Conservation (phyloP, 306 rosid species). For the Quercus glauca region DNA sequence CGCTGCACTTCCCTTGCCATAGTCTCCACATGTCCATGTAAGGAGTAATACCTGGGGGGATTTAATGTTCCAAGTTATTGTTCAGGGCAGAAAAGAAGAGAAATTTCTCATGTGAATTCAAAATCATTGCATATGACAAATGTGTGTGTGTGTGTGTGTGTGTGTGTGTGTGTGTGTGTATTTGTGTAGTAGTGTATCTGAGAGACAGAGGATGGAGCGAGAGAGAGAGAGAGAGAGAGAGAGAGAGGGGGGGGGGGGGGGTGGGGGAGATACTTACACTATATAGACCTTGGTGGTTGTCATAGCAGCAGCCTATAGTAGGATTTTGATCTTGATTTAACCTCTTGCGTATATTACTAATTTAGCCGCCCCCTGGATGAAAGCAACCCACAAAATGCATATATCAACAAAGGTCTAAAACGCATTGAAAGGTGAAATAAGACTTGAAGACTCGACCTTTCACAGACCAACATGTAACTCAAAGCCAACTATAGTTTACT, state of each 20-base stretch:
- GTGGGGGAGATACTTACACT: slow-evolving; percentile 50
- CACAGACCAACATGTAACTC: background rate
- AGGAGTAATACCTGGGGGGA: slow-evolving; percentile 66
- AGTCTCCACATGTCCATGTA: slow-evolving; percentile 83
- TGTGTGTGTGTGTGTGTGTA: background rate
- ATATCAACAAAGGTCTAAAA: background rate
- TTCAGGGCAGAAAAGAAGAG: background rate
- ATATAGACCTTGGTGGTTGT: slow-evolving; percentile 68
- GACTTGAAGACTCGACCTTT: background rate
- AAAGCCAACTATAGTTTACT: background rate
- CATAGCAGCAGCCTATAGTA: slow-evolving; percentile 37
- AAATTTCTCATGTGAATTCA: background rate
- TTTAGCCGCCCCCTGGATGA: slow-evolving; percentile 14
- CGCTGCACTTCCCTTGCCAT: slow-evolving; percentile 84
- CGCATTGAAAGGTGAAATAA: background rate
- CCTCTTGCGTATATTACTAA: slow-evolving; percentile 8
- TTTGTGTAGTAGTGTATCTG: no score
- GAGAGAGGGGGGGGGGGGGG: no score
- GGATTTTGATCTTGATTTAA: slow-evolving; percentile 24
- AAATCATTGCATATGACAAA: background rate
- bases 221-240: background rate
- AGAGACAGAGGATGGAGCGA: no score
- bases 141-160: background rate
- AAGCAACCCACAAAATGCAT: background rate
- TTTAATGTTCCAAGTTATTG: background rate